These are phyloP conservation scores for Thelonectria discophora DNA, from an alignment of 2,329 filamentous ascomycete species.

Conservation along the genomic window DNA sequence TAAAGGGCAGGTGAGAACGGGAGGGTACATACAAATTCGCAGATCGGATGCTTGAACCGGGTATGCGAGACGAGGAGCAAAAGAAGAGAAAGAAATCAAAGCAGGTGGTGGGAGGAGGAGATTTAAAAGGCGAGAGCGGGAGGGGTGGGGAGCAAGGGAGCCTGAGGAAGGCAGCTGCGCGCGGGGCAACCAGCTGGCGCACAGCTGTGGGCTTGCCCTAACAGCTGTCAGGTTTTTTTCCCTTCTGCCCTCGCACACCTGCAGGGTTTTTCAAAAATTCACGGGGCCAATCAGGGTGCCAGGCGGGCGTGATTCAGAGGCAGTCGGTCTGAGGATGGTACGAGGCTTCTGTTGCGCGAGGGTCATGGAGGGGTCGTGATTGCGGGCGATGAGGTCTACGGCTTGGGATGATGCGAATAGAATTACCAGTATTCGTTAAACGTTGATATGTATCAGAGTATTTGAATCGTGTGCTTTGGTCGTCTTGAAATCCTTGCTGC, in stretches of 20 bases:
- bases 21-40: slow-evolving; percentile 50
- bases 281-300: slow-evolving; percentile 30
- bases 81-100: slow-evolving; percentile 49
- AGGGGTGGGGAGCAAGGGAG: slow-evolving; percentile 34
- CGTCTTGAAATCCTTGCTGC: neutral
- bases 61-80: slow-evolving; percentile 56
- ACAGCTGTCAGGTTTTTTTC: slow-evolving; percentile 45
- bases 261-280: slow-evolving; percentile 28
- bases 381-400: slow-evolving; percentile 17
- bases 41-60: slow-evolving; percentile 56
- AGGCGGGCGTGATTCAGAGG: slow-evolving; percentile 15
- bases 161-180: slow-evolving; percentile 38
- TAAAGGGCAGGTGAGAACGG: slow-evolving; percentile 7
- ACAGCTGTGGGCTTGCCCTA: slow-evolving; percentile 45
- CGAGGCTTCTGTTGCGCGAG: slow-evolving; percentile 20
- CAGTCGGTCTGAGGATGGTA: slow-evolving; percentile 32
- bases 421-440: no score
- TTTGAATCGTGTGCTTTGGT: no score
- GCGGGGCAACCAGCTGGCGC: slow-evolving; percentile 47
- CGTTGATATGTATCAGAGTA: no score
- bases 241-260: slow-evolving; percentile 21
- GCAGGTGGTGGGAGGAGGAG: slow-evolving; percentile 49
- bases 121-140: slow-evolving; percentile 50
- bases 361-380: slow-evolving; percentile 15
- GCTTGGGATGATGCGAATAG: neutral